Conservation (phyloP, 1,139 yeast genomes). For the Nadsonia commutata region DNA sequence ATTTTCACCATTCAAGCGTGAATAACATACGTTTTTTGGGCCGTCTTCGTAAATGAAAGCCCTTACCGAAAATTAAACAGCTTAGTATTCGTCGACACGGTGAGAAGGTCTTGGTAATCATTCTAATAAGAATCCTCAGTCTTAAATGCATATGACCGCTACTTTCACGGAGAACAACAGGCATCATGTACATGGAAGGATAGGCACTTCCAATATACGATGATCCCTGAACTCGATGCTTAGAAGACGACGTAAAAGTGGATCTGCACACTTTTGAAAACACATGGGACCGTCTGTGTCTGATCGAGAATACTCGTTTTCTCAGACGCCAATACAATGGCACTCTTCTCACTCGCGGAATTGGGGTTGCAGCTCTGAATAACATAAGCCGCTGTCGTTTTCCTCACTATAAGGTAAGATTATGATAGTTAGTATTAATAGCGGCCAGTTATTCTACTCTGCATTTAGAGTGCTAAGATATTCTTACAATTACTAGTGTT, state of each 20-base stretch:
- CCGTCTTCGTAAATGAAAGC: not conserved
- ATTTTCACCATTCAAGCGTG: not conserved
- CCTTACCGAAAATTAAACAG: not conserved
- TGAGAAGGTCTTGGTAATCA: not conserved
- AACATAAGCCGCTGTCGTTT: no score
- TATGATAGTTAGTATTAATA: no score
- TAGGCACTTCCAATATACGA: not conserved
- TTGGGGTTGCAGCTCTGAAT: not conserved
- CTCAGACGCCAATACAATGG: no score
- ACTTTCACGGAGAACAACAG: not conserved
- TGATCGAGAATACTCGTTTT: not conserved
- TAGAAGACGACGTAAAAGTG: no score
- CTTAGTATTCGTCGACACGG: not conserved
- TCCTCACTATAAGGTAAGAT: no score
- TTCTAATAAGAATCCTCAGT: not conserved
- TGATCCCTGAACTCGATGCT: no score
- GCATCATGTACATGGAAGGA: not conserved
- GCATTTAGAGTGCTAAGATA: no score
- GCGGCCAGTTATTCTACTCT: no score
- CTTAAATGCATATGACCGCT: no score
- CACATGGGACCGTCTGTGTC: no score
- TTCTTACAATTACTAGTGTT: no score
- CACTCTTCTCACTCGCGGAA: not conserved
- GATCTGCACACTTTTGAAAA: no score
- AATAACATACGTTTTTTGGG: not conserved